These are phyloP conservation scores for Citeromyces matritensis DNA, from an alignment of 805 yeast species.

Conservation along the genomic window DNA sequence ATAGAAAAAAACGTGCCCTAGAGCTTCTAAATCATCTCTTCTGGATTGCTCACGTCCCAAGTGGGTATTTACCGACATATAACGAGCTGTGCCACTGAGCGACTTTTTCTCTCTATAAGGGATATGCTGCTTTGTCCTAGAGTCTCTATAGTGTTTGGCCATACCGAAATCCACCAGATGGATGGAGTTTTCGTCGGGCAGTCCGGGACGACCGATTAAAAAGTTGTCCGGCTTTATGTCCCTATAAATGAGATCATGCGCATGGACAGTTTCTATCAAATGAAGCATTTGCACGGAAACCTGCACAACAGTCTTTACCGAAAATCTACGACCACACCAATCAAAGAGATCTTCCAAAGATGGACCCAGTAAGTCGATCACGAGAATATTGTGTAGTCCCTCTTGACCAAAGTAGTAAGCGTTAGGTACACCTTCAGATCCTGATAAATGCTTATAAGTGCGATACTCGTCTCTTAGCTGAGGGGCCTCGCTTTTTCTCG, in stretches of 20 bases:
- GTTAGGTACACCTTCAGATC: conserved; percentile 76
- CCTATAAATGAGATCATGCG: conserved; percentile 81
- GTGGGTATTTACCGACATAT: conserved; percentile 96
- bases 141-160: conserved; percentile 97
- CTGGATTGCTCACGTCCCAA: conserved; percentile 94
- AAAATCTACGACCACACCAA: conserved; percentile 92
- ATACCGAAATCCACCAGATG: conserved; percentile 95
- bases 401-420: conserved; percentile 99
- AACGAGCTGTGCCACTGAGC: conserved; percentile 94
- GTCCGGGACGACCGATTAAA: conserved; percentile 78
- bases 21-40: conserved; percentile 90
- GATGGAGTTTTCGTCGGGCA: conserved; percentile 71
- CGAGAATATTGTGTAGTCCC: conserved; percentile 89
- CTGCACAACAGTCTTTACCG: conserved; percentile 80
- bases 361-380: conserved; percentile 91
- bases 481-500: conserved; percentile 94
- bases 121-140: conserved; percentile 87
- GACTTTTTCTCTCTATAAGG: conserved; percentile 96
- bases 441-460: conserved; percentile 79
- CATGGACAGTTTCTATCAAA: conserved; percentile 76
- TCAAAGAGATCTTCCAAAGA: conserved; percentile 92
- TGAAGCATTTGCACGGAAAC: conserved; percentile 91
- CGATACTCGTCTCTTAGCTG: conserved; percentile 94
- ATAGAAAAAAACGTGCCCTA: conserved; percentile 94
- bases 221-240: conserved; percentile 98